These are phyloP conservation scores for Rhododendron kiyosumense DNA, from an alignment of 148 eudicot species.

Conservation along the genomic window DNA sequence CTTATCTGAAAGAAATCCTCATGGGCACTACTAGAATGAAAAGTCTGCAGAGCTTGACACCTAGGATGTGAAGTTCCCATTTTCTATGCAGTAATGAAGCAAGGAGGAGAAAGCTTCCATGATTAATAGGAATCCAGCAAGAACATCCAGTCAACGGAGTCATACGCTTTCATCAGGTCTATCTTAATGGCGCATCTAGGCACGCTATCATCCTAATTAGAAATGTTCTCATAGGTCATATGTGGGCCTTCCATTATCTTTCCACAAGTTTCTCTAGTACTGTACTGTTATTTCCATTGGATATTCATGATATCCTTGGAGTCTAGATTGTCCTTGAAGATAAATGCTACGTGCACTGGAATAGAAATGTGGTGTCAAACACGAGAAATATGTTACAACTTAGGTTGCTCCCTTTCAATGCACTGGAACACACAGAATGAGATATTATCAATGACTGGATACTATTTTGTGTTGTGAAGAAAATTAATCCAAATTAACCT, in stretches of 20 bases:
- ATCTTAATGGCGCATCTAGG: neutral
- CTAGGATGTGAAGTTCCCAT: neutral
- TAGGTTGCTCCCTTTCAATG: neutral
- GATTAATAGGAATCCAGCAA: neutral
- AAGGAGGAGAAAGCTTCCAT: neutral
- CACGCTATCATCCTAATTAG: neutral
- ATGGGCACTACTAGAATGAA: neutral
- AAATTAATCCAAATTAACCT: neutral
- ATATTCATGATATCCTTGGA: neutral
- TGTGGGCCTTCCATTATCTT: neutral
- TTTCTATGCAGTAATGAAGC: neutral
- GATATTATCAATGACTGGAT: neutral
- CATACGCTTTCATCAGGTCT: neutral
- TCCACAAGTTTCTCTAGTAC: neutral
- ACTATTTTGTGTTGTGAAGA: neutral
- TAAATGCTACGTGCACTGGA: neutral
- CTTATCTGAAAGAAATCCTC: neutral
- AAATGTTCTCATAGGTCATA: neutral
- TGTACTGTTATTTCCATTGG: neutral
- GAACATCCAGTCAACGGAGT: neutral
- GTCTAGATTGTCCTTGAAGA: neutral
- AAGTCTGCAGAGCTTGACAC: neutral
- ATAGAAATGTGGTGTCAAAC: neutral
- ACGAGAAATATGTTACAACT: neutral
- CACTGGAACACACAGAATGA: neutral